A percentile compares a stretch with the other conserved stretches of the same genome.
These are phyloP conservation scores for Mucor circinelloides DNA, from an alignment of 371 early-diverging fungal genomes.

Conservation along the genomic window DNA sequence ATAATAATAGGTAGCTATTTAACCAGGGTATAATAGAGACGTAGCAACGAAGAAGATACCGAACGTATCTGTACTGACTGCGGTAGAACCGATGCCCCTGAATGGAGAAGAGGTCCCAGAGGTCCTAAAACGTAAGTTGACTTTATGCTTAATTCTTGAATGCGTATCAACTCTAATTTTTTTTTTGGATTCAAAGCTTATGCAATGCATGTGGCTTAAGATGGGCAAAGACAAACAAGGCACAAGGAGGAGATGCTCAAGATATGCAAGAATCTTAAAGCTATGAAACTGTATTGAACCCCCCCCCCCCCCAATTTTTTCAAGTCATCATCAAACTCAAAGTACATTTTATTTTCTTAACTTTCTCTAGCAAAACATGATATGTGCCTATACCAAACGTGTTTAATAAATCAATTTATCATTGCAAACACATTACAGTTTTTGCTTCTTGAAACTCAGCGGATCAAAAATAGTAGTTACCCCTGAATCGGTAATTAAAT, in stretches of 20 bases:
- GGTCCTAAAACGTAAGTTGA: constrained; percentile 67
- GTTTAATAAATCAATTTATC: too few relatives aligned
- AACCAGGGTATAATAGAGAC: constrained; percentile 7
- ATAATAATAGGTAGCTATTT: too few relatives aligned
- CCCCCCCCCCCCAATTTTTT: too few relatives aligned
- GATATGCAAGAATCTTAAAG: constrained; percentile 5
- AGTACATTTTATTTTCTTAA: too few relatives aligned
- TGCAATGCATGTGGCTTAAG: constrained; percentile 34
- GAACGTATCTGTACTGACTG: constrained; percentile 57
- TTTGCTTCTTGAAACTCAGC: too few relatives aligned
- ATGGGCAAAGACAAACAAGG: constrained; percentile 26
- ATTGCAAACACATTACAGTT: too few relatives aligned
- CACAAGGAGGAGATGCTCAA: constrained; percentile 7
- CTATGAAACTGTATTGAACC: neutral
- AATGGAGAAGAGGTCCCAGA: constrained; percentile 84
- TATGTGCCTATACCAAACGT: too few relatives aligned
- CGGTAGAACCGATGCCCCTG: constrained; percentile 76
- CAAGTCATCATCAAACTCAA: too few relatives aligned
- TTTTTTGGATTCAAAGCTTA: constrained; percentile 10
- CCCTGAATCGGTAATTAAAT: too few relatives aligned
- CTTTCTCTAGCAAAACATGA: too few relatives aligned
- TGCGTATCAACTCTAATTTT: neutral
- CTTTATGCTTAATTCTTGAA: neutral
- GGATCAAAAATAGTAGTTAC: too few relatives aligned
- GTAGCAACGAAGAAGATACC: constrained; percentile 17